Evolutionary conservation across 345 rosid genomes (phyloP).

Genomic region (Camelina sativa): DNA sequence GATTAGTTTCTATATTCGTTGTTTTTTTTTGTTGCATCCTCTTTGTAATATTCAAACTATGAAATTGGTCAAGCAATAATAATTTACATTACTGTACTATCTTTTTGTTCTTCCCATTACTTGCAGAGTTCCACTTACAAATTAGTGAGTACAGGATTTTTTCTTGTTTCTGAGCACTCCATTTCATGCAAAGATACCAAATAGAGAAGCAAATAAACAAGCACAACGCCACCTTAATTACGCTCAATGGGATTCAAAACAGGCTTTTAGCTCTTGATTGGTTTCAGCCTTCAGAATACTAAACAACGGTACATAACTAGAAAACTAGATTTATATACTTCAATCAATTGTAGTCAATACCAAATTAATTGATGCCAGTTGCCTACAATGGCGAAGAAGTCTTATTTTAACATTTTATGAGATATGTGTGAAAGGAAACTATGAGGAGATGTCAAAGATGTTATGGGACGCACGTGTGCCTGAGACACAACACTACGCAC

Average conservation of each 20-base stretch:
- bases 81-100: background rate
- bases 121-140: background rate
- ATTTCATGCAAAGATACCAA: background rate
- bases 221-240: background rate
- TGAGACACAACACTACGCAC: conserved; percentile 13
- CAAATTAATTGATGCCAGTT: too few species aligned
- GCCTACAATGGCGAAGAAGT: too few species aligned
- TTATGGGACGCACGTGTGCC: conserved; percentile 20
- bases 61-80: conserved; percentile 26
- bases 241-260: background rate
- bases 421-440: too few species aligned
- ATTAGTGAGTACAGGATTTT: background rate
- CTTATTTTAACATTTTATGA: too few species aligned
- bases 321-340: too few species aligned
- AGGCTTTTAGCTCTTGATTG: background rate
- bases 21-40: background rate
- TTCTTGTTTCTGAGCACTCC: background rate
- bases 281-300: background rate
- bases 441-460: background rate
- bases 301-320: background rate
- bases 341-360: too few species aligned
- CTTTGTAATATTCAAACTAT: conserved; percentile 11
- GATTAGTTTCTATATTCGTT: conserved; percentile 13
- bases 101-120: background rate
- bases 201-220: background rate